Evolutionary conservation across 1,284 basidiomycete genomes (phyloP), one percentile per base, ranked within the genome.

Genomic region (Polyporus tsugae): DNA sequence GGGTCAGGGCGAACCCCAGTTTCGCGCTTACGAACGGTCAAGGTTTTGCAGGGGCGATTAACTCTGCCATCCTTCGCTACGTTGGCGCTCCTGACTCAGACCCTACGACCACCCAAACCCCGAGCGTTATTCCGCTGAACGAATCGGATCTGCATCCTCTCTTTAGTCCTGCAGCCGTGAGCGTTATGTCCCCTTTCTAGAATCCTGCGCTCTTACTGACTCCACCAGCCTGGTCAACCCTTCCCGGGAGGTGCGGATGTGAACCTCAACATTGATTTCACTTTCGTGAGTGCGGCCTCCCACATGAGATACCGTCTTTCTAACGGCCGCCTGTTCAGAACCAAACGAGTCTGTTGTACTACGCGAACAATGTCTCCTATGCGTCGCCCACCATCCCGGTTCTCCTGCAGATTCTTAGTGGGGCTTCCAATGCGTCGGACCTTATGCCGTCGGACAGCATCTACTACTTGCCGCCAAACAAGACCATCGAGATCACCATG

Each of bases 31-130:
- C 70, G 17, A 79, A 81, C 10, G 75, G 74, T 17, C 74, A 75
- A 35, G 81, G 66, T 29, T 69, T 84, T 69, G 74, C 66, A 0
- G 79, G 77, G 15, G 83, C 83, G 7, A 74, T 82, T 53, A 87
- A 87, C 72, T 79, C 80, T 25, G 89, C 87, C 3, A 86, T 91
- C 64, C 73, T 90, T 36, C 82, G 85, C 17, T 91, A 91, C 73
- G 66, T 55, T 0, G 84, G 84, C 5, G 89, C 88, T 2, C 71
- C 77, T 0, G 67, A 68, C 0, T 59, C 58, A 13, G 86, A 89
- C 36, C 88, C 86, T 0, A 82, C 75, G 3, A 80, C 82, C 19
- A 53, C 38, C 11, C 35, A 76, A 65, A 35, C 33, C 2, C 22
- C 52, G 59, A 66, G 66, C 33, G 57, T 63, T 0, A 72, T 71